Base-by-base conservation (phyloP, 192 early-diverging fungal genomes). In the Dimargaris xerosporica region DNA sequence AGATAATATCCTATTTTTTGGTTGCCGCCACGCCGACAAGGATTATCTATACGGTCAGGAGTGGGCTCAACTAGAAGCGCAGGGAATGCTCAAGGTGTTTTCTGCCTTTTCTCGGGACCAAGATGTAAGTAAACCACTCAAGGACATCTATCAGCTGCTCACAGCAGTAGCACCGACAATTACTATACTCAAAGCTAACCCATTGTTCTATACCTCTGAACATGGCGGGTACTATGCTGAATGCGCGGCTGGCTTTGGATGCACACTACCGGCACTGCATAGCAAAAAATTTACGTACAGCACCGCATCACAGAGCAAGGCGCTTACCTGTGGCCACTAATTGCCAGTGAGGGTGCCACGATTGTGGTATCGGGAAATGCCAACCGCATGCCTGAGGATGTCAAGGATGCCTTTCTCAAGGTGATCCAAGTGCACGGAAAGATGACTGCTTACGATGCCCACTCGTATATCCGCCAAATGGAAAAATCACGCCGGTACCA, bases 81-180 rank as follows among this genome's bases (percentile, higher is more conserved):
- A 78, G 0, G 78, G 80, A 0, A 43, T 64, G 45, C 71, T 99
- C 43, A 67, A 67, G 45, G 63, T 90, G 39, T 79, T 80, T 59
- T 75, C 83, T 15, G 96, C 96, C 0, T 93, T 88, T 66, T 99
- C 96, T 29, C 73, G 93, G 51, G 94, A 96, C 69, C 83, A 87
- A 68, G 78, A 25, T 48, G 47, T 48, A 48, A 48, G 47, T 11
- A 23, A 48, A 48, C 73, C 51, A 44, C 26, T 39, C 34, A 2
- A 39, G 34, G 2, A 39, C 7, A 39, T 2, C 34, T 39, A 39
- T 39, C 3, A 39, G 34, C 34, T 39, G 34, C 7, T 2, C 34
- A 39, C 34, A 39, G 7, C 34, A 39, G 34, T 7, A 39, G 34
- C 7, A 39, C 3, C 7, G 7, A 39, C 7, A 39, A 39, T 39